Conservation (phyloP, 1,139 yeast species). For the Candida sanyaensis region DNA sequence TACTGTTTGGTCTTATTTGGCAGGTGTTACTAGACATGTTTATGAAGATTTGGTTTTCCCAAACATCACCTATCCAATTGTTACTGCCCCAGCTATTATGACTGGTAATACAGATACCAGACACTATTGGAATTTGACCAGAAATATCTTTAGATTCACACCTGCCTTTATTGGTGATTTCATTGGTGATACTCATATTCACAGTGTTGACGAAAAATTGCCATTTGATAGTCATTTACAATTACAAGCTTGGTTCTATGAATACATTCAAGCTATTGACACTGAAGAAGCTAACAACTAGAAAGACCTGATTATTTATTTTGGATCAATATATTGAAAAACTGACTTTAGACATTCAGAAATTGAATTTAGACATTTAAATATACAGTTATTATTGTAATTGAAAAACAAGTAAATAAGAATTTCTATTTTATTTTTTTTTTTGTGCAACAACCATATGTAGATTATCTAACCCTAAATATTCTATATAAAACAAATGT, state of each 20-base stretch:
- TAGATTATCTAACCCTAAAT: slow-evolving; percentile 53
- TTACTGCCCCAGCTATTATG: slow-evolving; percentile 67
- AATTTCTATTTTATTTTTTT: no score
- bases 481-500: slow-evolving; percentile 68
- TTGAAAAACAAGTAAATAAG: no score
- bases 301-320: no score
- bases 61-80: slow-evolving; percentile 38
- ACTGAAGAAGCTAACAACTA: slow-evolving; percentile 15
- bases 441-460: no score
- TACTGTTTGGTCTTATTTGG: slow-evolving; percentile 41
- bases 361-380: no score
- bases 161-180: slow-evolving; percentile 32
- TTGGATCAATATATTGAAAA: no score
- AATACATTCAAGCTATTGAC: no score
- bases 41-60: slow-evolving; percentile 42
- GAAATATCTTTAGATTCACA: slow-evolving; percentile 67
- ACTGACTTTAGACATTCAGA: no score
- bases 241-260: no score
- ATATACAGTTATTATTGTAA: no score
- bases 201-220: no score
- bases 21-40: slow-evolving; percentile 47
- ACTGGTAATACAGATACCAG: slow-evolving; percentile 86
- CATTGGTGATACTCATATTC: slow-evolving; percentile 26
- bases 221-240: no score
- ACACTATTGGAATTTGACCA: slow-evolving; percentile 71